Conservation (phyloP, 1,284 basidiomycete genomes). For the Cutaneotrichosporon sp. region DNA sequence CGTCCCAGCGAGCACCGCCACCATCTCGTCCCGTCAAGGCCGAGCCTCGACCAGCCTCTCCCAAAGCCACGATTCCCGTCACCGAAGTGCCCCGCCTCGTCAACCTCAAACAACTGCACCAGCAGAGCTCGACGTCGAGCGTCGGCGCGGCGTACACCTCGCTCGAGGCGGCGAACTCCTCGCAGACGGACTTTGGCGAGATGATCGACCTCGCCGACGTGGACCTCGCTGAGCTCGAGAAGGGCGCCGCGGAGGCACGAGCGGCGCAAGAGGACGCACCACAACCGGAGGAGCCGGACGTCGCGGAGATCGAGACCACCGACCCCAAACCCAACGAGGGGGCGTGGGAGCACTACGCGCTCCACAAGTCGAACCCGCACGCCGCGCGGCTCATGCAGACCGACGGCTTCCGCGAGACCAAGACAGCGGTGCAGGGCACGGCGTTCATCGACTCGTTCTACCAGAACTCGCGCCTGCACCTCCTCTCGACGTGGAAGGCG, state of each 20-base stretch:
- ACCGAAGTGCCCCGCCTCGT: not conserved
- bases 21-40: not conserved
- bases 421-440: conserved; percentile 71
- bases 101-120: not conserved
- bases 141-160: not conserved
- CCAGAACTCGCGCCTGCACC: conserved; percentile 87
- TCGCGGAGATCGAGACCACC: conserved; percentile 3
- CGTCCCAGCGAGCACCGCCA: not conserved
- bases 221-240: not conserved
- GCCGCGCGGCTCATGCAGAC: conserved; percentile 76
- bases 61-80: not conserved
- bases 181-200: conserved; percentile 7
- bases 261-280: too few species aligned
- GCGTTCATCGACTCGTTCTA: conserved; percentile 90
- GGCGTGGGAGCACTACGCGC: conserved; percentile 58
- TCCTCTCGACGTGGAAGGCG: conserved; percentile 89
- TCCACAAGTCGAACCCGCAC: conserved; percentile 60
- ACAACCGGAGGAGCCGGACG: too few species aligned
- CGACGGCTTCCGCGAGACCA: conserved; percentile 77
- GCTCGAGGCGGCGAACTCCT: not conserved
- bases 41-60: not conserved
- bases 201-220: not conserved
- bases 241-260: too few species aligned
- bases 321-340: too few species aligned
- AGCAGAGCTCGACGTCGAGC: not conserved